These are phyloP conservation scores for Cyberlindnera xishuangbannaensis DNA, from an alignment of 805 yeast species.

Conservation along the genomic window DNA sequence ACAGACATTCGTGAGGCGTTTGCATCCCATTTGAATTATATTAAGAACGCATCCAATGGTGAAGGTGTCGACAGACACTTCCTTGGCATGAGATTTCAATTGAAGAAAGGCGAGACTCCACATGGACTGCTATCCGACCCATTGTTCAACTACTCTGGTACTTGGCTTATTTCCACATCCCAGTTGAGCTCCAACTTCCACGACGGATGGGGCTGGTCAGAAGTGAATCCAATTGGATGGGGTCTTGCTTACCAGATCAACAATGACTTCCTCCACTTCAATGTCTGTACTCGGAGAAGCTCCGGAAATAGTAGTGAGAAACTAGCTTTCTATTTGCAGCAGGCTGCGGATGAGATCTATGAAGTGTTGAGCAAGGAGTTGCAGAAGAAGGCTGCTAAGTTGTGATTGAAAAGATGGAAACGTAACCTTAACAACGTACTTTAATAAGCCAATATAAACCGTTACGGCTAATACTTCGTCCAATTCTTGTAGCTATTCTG, in stretches of 20 bases:
- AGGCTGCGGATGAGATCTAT: constrained; percentile 78
- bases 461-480: too few relatives aligned
- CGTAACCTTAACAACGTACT: neutral
- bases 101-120: constrained; percentile 46
- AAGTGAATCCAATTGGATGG: constrained; percentile 88
- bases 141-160: constrained; percentile 63
- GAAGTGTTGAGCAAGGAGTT: constrained; percentile 41
- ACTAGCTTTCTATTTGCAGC: constrained; percentile 62
- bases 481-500: too few relatives aligned
- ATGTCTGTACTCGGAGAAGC: constrained; percentile 68
- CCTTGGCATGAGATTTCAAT: constrained; percentile 76
- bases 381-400: constrained; percentile 6
- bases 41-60: constrained; percentile 76
- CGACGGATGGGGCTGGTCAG: constrained; percentile 94
- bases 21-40: constrained; percentile 66
- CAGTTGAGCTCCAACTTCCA: constrained; percentile 81
- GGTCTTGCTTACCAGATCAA: constrained; percentile 94
- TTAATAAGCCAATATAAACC: too few relatives aligned
- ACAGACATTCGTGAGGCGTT: constrained; percentile 67
- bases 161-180: constrained; percentile 87
- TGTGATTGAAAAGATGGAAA: constrained; percentile 2
- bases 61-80: constrained; percentile 91
- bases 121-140: constrained; percentile 75
- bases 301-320: constrained; percentile 49
- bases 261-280: constrained; percentile 78